A percentile compares a stretch with the other conserved stretches of the same genome.
Conservation (phyloP, 192 early-diverging fungal species). For the Entomortierella chlamydospora region DNA sequence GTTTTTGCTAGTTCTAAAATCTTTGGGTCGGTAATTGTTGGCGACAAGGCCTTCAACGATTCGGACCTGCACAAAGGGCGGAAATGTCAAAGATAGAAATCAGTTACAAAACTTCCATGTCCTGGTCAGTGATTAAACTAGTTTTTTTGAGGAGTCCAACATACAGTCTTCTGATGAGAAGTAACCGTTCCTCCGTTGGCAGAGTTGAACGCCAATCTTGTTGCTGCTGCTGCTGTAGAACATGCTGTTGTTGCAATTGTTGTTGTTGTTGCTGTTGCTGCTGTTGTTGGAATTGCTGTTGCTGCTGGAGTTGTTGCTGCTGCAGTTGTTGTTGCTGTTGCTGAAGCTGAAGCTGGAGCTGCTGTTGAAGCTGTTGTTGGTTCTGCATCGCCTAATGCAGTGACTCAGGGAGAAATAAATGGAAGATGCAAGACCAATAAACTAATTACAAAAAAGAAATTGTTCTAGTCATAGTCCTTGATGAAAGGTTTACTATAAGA, state of each 20-base stretch:
- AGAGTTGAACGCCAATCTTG: constrained; percentile 16
- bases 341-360: constrained; percentile 7
- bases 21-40: constrained; percentile 35
- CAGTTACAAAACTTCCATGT: too few relatives aligned
- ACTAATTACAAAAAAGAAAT: too few relatives aligned
- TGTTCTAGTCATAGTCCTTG: background rate
- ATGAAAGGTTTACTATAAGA: too few relatives aligned
- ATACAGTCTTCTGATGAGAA: constrained; percentile 36
- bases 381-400: constrained; percentile 4
- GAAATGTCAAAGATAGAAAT: background rate
- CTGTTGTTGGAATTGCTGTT: constrained; percentile 12
- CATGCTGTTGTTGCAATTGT: constrained; percentile 19
- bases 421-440: too few relatives aligned
- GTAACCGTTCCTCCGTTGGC: constrained; percentile 24
- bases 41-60: constrained; percentile 30
- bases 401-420: too few relatives aligned
- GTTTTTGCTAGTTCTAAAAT: constrained; percentile 46
- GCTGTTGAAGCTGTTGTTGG: constrained; percentile 27
- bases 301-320: constrained; percentile 16
- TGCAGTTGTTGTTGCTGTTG: constrained; percentile 10
- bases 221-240: constrained; percentile 5
- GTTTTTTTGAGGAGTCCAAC: background rate
- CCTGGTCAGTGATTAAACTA: too few relatives aligned
- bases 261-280: constrained; percentile 17
- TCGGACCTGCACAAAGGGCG: constrained; percentile 31